These are phyloP conservation scores for Halophytophthora polymorphica DNA, from an alignment of 352 stramenopile species.

Conservation along the genomic window DNA sequence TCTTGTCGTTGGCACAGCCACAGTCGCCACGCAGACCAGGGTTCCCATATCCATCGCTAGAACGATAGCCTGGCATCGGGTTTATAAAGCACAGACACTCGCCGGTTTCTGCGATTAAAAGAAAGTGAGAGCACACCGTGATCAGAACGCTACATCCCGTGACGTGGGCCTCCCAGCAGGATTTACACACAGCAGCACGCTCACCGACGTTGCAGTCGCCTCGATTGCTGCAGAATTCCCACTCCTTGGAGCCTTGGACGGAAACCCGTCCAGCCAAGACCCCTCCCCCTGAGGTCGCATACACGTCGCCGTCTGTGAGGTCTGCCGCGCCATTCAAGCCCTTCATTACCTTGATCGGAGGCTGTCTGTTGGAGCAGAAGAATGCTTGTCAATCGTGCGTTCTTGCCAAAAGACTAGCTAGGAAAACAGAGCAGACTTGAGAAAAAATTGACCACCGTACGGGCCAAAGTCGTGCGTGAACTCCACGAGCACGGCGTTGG, in stretches of 20 bases:
- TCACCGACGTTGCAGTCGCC: constrained; percentile 78
- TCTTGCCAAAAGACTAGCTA: not conserved
- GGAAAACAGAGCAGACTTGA: constrained; percentile 3
- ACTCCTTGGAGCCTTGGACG: constrained; percentile 87
- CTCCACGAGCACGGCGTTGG: constrained; percentile 61
- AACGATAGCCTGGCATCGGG: constrained; percentile 79
- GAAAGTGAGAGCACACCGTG: not conserved
- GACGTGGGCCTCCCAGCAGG: not conserved
- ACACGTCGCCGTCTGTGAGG: constrained; percentile 49
- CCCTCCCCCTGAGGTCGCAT: constrained; percentile 38
- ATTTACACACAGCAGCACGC: not conserved
- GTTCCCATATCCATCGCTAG: constrained; percentile 86
- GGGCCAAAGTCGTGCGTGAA: constrained; percentile 56
- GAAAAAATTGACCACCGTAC: constrained; percentile 23
- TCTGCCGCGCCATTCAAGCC: constrained; percentile 26
- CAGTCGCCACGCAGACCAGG: constrained; percentile 89
- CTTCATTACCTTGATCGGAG: constrained; percentile 53
- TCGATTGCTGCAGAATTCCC: constrained; percentile 84
- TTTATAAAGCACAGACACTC: constrained; percentile 52
- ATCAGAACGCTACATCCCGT: not conserved
- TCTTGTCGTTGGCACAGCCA: constrained; percentile 81
- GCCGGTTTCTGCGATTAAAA: constrained; percentile 28
- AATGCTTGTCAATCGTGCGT: constrained; percentile 5
- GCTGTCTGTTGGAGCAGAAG: constrained; percentile 32
- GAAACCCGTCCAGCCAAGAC: constrained; percentile 42